Base-by-base conservation (phyloP, 257 asterid species). In the Capsicum chinense region DNA sequence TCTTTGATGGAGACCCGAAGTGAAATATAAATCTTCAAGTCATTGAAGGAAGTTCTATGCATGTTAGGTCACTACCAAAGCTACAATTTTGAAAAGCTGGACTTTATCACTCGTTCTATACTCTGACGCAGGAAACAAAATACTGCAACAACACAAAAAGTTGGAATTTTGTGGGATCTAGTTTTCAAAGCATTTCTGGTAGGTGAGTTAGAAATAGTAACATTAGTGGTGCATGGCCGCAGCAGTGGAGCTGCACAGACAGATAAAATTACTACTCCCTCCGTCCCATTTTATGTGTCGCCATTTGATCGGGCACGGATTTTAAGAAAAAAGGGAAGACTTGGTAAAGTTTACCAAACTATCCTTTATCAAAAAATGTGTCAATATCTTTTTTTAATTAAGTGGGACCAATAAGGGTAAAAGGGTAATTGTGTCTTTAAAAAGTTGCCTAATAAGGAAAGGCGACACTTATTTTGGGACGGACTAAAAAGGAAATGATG, bases 131-230 rank as follows among this genome's bases (percentile, higher is more conserved):
- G 48, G 81, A 76, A 76, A 76, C 21, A 76, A 21, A 52, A 52
- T 76, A 76, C 64, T 54, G 17, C 50, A 76, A 37, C 19, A 76
- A 26, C 81, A 54, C 81, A 76, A 52, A 52, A 50, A 76, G 81
- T 52, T 76, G 47, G 47, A 76, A 76, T 54, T 8, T 33, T 52
- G 13, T 76, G 26, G 26, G 64, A 52, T 76, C 48, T 52, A 52
- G 26, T 54, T 52, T 54, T 26, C 21, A 7, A 52, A 76, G 81
- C 63, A 76, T 76, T 76, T 52, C 50, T 76, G 64, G 64, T 39
- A 4, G 64, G n/a, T 26, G 81, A 76, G 26, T 13, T 26, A 26
- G 48, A 50, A 54, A 76, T 26, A 26, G 48, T 26, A 52, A 76
- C 81, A 76, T 76, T 76, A 26, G 64, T 47, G 7, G 15, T 54